Evolutionary conservation across 768 basidiomycete species (phyloP).

Genomic region (Hemileccinum impolitum): DNA sequence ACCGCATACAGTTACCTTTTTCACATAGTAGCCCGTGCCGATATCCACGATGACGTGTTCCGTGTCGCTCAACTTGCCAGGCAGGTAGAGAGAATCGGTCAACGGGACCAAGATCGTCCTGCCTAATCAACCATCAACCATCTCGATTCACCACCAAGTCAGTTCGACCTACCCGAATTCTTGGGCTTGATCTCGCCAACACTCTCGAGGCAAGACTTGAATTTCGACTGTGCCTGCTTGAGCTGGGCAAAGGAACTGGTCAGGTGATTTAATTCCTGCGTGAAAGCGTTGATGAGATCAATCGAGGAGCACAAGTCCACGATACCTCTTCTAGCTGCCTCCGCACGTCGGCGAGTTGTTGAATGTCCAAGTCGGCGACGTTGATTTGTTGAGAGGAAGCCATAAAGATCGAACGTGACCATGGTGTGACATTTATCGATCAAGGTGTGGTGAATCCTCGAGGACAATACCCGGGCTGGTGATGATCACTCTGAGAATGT

Average conservation of each 20-base stretch:
- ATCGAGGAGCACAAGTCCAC: slow-evolving; percentile 4
- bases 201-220: slow-evolving; percentile 81
- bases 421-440: too few species aligned
- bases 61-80: slow-evolving; percentile 79
- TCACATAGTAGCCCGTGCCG: slow-evolving; percentile 94
- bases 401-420: slow-evolving; percentile 25
- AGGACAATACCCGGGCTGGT: too few species aligned
- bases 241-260: slow-evolving; percentile 91
- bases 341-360: slow-evolving; percentile 85
- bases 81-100: slow-evolving; percentile 93
- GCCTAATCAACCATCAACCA: slow-evolving; percentile 44
- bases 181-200: slow-evolving; percentile 68
- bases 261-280: slow-evolving; percentile 87
- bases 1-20: slow-evolving; percentile 60
- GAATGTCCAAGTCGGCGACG: slow-evolving; percentile 77
- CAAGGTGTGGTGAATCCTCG: background rate
- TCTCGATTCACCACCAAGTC: background rate
- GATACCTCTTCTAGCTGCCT: slow-evolving; percentile 92
- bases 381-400: slow-evolving; percentile 61
- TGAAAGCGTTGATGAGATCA: background rate
- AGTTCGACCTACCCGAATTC: too few species aligned
- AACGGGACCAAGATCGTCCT: slow-evolving; percentile 90
- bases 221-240: slow-evolving; percentile 90
- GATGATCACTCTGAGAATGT: too few species aligned
- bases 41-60: slow-evolving; percentile 93